Evolutionary conservation across 345 rosid species (phyloP), one percentile per base, ranked within the genome.

Genomic region (Ricinus communis): DNA sequence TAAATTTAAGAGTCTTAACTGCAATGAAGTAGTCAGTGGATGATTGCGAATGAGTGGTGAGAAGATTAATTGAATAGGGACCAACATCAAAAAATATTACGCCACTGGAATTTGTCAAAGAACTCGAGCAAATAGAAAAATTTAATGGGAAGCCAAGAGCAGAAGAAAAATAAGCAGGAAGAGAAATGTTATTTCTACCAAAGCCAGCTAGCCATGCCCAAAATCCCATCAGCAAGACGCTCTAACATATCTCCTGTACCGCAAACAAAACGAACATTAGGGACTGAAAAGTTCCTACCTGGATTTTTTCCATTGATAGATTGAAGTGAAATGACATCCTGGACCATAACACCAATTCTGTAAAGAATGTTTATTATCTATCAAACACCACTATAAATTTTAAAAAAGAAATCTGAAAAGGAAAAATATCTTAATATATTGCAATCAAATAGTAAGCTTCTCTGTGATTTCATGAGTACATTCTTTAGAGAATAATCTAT

Each of bases 151-250:
- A 58, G 46, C 66, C 50, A 40, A 70, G 30, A 46, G 46, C 25
- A 45, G 73, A 51, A 15, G 68, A n/a, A 6, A 71, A 49, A 13
- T 71, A 59, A 28, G 74, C 36, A n/a, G 68, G 68, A 43, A 71
- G 43, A 5, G 68, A 36, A 33, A 62, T 21, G 5, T 47, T 49
- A 22, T 24, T 57, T 51, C 66, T 73, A 31, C 77, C 77, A 1
- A 73, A 55, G 0, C 77, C 77, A 49, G n/a, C n/a, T n/a, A n/a
- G 71, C 77, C 66, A 73, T 66, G 16, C 77, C 77, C 0, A 18
- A 27, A 22, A 73, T 71, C 15, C 77, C 77, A 56, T 25, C 50
- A 7, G 71, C 71, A 14, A 73, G 71, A 19, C 60, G 40, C 3
- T 66, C 66, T 38, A 66, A 9, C 6, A 73, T 47, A 14, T 6